A percentile compares a stretch with the other conserved stretches of the same genome.
Conservation (phyloP, 306 rosid genomes). For the Parietaria judaica region DNA sequence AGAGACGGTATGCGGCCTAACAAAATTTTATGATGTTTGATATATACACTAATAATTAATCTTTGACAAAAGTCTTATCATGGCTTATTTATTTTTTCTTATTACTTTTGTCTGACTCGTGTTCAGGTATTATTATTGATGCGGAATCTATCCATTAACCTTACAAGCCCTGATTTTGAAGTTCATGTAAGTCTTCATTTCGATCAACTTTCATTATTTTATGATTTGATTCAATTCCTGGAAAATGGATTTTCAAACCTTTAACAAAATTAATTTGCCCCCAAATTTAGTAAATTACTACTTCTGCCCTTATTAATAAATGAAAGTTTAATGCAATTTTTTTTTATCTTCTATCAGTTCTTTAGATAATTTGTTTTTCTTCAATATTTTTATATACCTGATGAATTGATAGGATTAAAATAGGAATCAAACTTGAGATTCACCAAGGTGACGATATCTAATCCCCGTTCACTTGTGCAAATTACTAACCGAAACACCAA, state of each 20-base stretch:
- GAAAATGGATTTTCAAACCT: no score
- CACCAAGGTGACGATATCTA: no score
- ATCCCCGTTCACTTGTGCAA: no score
- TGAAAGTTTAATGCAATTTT: no score
- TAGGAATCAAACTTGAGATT: no score
- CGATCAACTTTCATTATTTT: not conserved
- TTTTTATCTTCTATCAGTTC: not conserved
- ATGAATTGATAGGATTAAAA: no score
- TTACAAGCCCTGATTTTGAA: slow-evolving; percentile 81
- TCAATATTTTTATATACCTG: no score
- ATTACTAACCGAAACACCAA: no score
- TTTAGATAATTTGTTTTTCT: not conserved
- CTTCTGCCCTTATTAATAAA: no score
- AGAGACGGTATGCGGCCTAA: slow-evolving; percentile 57
- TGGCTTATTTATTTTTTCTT: not conserved
- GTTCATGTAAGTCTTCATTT: slow-evolving; percentile 63
- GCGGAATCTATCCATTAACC: slow-evolving; percentile 89
- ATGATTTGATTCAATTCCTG: no score
- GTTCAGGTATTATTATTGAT: slow-evolving; percentile 79
- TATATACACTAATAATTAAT: not conserved
- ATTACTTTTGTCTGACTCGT: slow-evolving; percentile 4
- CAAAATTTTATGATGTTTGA: not conserved
- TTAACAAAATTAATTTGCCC: no score
- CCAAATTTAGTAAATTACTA: no score
- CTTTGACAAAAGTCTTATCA: not conserved